Evolutionary conservation across 2,329 filamentous ascomycete species (phyloP).

Genomic region (Trichoderma sp.): DNA sequence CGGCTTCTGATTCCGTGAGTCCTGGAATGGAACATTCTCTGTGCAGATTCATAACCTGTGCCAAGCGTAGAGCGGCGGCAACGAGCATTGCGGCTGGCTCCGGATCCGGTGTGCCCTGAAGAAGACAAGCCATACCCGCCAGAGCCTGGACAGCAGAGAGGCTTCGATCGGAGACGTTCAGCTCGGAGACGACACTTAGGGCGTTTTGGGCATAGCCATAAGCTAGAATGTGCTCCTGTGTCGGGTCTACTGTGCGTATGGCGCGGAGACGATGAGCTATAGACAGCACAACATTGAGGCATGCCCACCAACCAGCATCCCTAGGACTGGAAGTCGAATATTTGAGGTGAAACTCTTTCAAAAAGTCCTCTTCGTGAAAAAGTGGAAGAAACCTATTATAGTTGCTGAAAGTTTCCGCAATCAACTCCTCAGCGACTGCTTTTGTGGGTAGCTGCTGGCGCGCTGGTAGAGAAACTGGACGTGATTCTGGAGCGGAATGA

Average conservation of each 20-base stretch:
- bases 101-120: background rate
- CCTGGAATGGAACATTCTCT: background rate
- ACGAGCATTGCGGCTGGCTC: conserved; percentile 1
- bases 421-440: background rate
- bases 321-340: background rate
- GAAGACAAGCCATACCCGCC: conserved; percentile 8
- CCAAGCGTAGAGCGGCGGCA: conserved; percentile 1
- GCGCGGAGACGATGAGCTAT: conserved; percentile 14
- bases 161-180: background rate
- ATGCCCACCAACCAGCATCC: conserved; percentile 9
- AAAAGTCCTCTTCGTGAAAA: conserved; percentile 2
- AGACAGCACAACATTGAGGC: conserved; percentile 9
- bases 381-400: conserved; percentile 7
- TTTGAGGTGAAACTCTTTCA: conserved; percentile 10
- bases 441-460: background rate
- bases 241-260: background rate
- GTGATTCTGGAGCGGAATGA: background rate
- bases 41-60: conserved; percentile 8
- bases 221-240: background rate
- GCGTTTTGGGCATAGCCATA: conserved; percentile 2
- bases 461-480: background rate
- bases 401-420: background rate
- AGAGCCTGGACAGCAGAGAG: conserved; percentile 10
- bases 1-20: background rate
- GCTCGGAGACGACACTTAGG: background rate